Conservation (phyloP, 1,284 basidiomycete genomes). For the Ganoderma meredithae region DNA sequence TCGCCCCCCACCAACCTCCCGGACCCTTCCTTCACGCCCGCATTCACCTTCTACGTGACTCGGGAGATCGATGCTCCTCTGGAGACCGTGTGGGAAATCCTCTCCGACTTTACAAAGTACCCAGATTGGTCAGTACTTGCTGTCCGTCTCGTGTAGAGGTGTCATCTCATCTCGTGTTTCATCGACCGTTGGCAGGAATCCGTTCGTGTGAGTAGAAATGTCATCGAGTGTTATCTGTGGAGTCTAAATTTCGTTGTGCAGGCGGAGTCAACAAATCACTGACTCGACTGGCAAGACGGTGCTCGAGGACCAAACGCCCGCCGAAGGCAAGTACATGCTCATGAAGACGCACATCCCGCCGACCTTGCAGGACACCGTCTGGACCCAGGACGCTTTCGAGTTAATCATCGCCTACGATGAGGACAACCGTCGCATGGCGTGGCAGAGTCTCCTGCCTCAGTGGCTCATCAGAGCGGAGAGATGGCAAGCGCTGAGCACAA, state of each 20-base stretch:
- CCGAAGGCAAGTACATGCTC: conserved; percentile 52
- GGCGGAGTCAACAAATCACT: conserved; percentile 61
- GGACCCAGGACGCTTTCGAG: conserved; percentile 40
- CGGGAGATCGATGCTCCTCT: conserved; percentile 54
- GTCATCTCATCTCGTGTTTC: background rate
- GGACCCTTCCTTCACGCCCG: conserved; percentile 33
- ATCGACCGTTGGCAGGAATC: conserved; percentile 55
- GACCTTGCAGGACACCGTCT: conserved; percentile 48
- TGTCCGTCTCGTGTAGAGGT: background rate
- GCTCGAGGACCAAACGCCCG: conserved; percentile 56
- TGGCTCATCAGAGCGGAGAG: conserved; percentile 63
- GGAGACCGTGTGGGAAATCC: conserved; percentile 55
- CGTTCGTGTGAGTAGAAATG: conserved; percentile 59
- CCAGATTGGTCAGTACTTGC: conserved; percentile 52
- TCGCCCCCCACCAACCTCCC: conserved; percentile 27
- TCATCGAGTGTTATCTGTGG: background rate
- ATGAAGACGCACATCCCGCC: conserved; percentile 69
- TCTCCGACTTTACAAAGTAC: conserved; percentile 57
- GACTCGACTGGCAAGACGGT: conserved; percentile 49
- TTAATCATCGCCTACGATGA: conserved; percentile 52
- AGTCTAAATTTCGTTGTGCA: conserved; percentile 36
- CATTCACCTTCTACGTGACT: conserved; percentile 49
- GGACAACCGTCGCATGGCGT: conserved; percentile 61
- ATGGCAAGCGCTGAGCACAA: conserved; percentile 68
- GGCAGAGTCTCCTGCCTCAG: conserved; percentile 50